phyloP scores from a whole-genome alignment of 139 green algal species.

The Haematococcus lacustris region DNA sequence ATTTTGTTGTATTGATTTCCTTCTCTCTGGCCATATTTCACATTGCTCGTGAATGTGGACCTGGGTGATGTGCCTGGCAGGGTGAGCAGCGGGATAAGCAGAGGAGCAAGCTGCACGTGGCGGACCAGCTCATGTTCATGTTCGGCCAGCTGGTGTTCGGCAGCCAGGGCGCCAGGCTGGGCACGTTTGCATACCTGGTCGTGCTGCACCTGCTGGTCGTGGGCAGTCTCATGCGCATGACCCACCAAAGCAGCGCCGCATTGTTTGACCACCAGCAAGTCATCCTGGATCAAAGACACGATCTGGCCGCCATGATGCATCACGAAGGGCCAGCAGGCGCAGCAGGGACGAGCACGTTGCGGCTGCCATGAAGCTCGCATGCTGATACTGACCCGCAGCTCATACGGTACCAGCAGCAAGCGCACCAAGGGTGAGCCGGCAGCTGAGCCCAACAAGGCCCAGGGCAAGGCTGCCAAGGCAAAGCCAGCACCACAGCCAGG shows the following conservation, averaged over 20 bases:
- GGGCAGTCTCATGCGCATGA: constrained; percentile 39
- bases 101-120: constrained; percentile 22
- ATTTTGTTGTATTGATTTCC: too few relatives aligned
- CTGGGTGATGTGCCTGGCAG: too few relatives aligned
- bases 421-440: too few relatives aligned
- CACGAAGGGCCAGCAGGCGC: constrained; percentile 10
- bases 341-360: not conserved
- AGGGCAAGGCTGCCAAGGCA: too few relatives aligned
- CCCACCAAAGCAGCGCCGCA: constrained; percentile 23
- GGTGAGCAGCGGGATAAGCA: constrained; percentile 33
- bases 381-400: too few relatives aligned
- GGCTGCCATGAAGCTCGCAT: too few relatives aligned
- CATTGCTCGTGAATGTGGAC: too few relatives aligned
- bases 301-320: constrained; percentile 20
- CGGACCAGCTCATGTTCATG: constrained; percentile 36
- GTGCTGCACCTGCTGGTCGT: constrained; percentile 81
- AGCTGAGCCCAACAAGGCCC: too few relatives aligned
- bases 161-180: constrained; percentile 45
- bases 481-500: too few relatives aligned
- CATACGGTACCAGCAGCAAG: too few relatives aligned
- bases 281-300: constrained; percentile 12
- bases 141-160: constrained; percentile 56
- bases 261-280: constrained; percentile 22
- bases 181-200: constrained; percentile 80
- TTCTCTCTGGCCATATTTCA: too few relatives aligned